These are phyloP conservation scores for Dissophora globulifera DNA, from an alignment of 192 early-diverging fungal genomes.

Conservation along the genomic window DNA sequence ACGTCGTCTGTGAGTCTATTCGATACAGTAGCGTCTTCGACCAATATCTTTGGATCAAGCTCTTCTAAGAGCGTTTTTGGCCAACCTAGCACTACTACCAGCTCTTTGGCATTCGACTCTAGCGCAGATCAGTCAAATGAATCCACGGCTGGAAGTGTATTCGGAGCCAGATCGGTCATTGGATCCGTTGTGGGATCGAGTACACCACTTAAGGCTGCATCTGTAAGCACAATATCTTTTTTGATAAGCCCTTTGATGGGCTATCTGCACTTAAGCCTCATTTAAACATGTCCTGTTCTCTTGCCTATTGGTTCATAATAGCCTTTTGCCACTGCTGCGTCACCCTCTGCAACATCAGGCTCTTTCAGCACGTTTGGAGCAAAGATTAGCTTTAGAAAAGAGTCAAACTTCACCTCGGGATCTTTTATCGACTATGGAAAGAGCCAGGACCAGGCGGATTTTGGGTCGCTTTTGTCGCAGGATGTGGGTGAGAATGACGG, in stretches of 20 bases:
- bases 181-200: conserved; percentile 16
- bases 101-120: not conserved
- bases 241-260: too few species aligned
- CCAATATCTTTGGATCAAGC: conserved; percentile 23
- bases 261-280: too few species aligned
- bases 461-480: conserved; percentile 42
- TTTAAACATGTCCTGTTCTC: too few species aligned
- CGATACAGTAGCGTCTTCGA: conserved; percentile 13
- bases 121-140: conserved; percentile 1
- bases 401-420: conserved; percentile 34
- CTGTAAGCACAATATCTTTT: too few species aligned
- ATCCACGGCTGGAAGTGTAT: conserved; percentile 38
- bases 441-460: conserved; percentile 28
- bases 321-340: too few species aligned
- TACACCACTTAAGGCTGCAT: not conserved
- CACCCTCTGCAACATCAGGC: not conserved
- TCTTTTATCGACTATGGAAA: conserved; percentile 19
- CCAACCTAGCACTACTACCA: conserved; percentile 7
- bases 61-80: conserved; percentile 18
- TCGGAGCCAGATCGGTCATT: conserved; percentile 36
- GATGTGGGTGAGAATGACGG: conserved; percentile 17
- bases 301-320: too few species aligned
- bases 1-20: conserved; percentile 43
- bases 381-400: conserved; percentile 30
- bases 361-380: conserved; percentile 38